Evolutionary conservation across 371 early-diverging fungal genomes (phyloP).

Genomic region (Mortierella sp.): DNA sequence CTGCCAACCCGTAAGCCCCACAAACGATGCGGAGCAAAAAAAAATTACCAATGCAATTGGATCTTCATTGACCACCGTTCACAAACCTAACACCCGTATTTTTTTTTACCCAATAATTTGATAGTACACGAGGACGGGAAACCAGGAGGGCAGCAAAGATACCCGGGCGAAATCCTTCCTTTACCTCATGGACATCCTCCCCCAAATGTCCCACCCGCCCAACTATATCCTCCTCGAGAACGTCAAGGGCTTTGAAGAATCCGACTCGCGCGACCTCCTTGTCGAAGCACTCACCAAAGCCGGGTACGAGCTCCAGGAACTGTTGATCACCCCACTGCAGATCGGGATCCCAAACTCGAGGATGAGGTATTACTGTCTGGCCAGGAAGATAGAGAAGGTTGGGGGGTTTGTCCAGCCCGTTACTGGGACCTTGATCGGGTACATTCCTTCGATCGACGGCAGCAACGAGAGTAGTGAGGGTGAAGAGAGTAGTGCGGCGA

Average conservation of each 20-base stretch:
- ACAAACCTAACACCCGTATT: too few species aligned
- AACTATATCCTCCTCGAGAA: constrained; percentile 85
- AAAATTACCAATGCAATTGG: neutral
- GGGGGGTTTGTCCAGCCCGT: constrained; percentile 60
- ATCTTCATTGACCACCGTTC: too few species aligned
- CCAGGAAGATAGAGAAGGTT: constrained; percentile 42
- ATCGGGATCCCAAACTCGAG: constrained; percentile 77
- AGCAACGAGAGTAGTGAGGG: constrained; percentile 21
- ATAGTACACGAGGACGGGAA: constrained; percentile 80
- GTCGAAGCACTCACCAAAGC: constrained; percentile 58
- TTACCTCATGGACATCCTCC: constrained; percentile 65
- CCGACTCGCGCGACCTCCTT: constrained; percentile 66
- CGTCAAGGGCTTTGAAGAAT: constrained; percentile 87
- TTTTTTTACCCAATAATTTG: too few species aligned
- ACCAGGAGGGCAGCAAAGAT: constrained; percentile 82
- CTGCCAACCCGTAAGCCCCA: constrained; percentile 80
- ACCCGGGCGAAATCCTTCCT: constrained; percentile 80
- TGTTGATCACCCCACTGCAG: constrained; percentile 73
- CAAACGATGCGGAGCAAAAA: too few species aligned
- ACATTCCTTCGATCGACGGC: constrained; percentile 61
- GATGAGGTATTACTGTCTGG: constrained; percentile 74
- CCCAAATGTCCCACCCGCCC: constrained; percentile 71
- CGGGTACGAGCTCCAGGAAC: constrained; percentile 69
- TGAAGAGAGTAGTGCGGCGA: neutral
- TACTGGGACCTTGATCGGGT: constrained; percentile 63